phyloP scores from a whole-genome alignment of 2,329 filamentous ascomycete species.

The Orbilia brochopaga region DNA sequence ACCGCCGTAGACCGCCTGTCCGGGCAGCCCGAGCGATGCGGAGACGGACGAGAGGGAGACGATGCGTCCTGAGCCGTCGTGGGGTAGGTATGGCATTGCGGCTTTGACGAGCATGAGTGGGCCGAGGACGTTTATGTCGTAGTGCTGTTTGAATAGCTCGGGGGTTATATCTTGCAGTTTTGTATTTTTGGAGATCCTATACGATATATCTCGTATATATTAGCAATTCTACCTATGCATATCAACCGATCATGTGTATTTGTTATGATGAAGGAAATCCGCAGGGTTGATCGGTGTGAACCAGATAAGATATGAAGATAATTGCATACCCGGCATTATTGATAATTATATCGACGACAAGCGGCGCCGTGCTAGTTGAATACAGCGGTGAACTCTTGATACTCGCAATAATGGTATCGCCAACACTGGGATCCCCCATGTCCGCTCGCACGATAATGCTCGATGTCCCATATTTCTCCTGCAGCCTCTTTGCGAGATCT shows the following conservation, averaged over 20 bases:
- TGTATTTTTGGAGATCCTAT: conserved; percentile 67
- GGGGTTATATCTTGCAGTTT: conserved; percentile 67
- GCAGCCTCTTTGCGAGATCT: conserved; percentile 66
- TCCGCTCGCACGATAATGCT: conserved; percentile 73
- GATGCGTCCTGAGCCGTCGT: conserved; percentile 70
- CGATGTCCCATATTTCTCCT: conserved; percentile 65
- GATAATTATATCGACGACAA: conserved; percentile 80
- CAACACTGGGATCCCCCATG: conserved; percentile 61
- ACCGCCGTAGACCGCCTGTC: conserved; percentile 54
- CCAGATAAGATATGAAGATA: neutral
- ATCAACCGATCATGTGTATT: too few species aligned
- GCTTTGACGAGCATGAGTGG: conserved; percentile 80
- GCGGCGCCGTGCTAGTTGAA: conserved; percentile 57
- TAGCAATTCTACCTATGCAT: too few species aligned
- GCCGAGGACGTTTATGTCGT: conserved; percentile 80
- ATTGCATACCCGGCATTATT: conserved; percentile 74
- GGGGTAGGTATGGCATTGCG: conserved; percentile 71
- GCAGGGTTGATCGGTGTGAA: neutral
- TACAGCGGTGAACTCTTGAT: conserved; percentile 62
- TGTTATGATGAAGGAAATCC: too few species aligned
- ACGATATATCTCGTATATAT: neutral
- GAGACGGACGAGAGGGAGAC: conserved; percentile 69
- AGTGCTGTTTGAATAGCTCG: conserved; percentile 73
- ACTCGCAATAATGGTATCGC: conserved; percentile 21
- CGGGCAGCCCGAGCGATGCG: conserved; percentile 63